Base-by-base conservation (phyloP, 306 rosid species). In the Trifolium repens region DNA sequence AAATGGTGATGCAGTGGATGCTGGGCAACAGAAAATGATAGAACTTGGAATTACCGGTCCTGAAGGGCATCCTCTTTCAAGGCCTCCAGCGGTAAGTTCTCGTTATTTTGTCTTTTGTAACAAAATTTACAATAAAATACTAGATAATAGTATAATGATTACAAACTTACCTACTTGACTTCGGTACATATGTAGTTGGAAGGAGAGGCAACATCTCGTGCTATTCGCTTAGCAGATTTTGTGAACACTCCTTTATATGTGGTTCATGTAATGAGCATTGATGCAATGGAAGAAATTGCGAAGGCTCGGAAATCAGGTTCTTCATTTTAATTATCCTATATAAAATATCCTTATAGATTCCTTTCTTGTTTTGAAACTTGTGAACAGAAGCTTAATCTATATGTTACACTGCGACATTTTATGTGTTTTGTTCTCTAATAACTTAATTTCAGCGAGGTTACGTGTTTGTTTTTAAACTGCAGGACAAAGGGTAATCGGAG, bases 261-360 rank as follows among this genome's bases (percentile, higher is more conserved):
- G 57, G 97, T 94, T 78, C 97, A 94, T 78, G 97, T 91, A 73
- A 94, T 94, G 98, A 94, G 98, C 89, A 94, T 89, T 32, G 97
- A 94, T 86, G 97, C 98, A 37, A 77, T 89, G 97, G 94, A 94
- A 87, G 98, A 94, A 82, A 87, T 94, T 72, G 97, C 98, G 3
- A 86, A 80, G 85, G 97, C 98, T 70, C 89, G 96, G 47, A 91
- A 89, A 85, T 80, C 87, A 89, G 97, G 98, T 93, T 76, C 78
- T 0, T 32, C 35, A 4, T 32, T 4, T 32, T 32, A 32, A 32
- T 32, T 32, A 32, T 32, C 35, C 0, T 32, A 32, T 32, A 32
- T 32, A 4, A 6, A 0, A 32, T 32, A 32, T 32, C 35, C 35
- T 32, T 0, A 4, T 32, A 1, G 35, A 9, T 44, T 6, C 14